Percentiles rank a stretch among this genome's conserved stretches.
Evolutionary conservation across 768 basidiomycete genomes (phyloP).

Genomic region (Xanthoconium stramineum): DNA sequence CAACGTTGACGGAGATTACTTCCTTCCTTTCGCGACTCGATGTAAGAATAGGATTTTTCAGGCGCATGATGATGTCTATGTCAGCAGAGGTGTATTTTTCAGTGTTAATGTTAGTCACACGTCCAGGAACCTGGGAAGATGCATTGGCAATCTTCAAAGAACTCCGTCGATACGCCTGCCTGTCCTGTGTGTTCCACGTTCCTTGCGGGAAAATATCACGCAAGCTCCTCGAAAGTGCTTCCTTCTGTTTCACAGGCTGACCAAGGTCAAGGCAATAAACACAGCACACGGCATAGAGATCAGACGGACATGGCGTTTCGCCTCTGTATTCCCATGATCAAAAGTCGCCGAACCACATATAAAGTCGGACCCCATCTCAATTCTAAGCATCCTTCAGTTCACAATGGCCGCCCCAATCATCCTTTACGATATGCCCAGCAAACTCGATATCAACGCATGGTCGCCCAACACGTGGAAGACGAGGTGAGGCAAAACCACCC

Average conservation of each 20-base stretch:
- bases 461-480: constrained; percentile 29
- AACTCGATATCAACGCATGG: constrained; percentile 23
- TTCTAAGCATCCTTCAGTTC: constrained; percentile 11
- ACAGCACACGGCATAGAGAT: too few relatives aligned
- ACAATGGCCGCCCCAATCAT: too few relatives aligned
- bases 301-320: too few relatives aligned
- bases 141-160: background rate
- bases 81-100: constrained; percentile 3
- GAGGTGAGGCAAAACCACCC: too few relatives aligned
- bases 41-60: constrained; percentile 10
- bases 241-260: background rate
- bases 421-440: constrained; percentile 40
- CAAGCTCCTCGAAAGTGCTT: background rate
- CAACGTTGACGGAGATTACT: constrained; percentile 10
- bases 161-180: background rate
- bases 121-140: constrained; percentile 13
- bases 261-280: too few relatives aligned
- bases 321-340: background rate
- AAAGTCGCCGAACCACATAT: constrained; percentile 4
- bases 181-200: background rate
- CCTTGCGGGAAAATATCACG: background rate
- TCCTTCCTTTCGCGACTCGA: background rate
- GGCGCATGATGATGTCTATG: background rate
- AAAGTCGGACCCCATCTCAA: background rate
- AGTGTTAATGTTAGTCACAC: constrained; percentile 16